Evolutionary conservation across 176 grass and related monocot species (phyloP).

Genomic region (Musa beccarii): DNA sequence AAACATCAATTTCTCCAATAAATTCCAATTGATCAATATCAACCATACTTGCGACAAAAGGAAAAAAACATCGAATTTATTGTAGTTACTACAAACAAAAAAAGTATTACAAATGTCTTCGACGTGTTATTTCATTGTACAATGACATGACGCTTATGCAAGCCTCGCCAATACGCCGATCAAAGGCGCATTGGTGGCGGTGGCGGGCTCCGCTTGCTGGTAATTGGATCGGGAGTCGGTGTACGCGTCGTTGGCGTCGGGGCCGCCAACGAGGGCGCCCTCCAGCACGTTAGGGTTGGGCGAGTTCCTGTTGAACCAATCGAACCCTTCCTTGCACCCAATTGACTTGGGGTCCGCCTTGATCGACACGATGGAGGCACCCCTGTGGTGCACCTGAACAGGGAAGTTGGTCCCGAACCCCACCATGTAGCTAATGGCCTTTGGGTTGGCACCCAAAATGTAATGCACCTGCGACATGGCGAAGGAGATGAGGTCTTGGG

Average conservation of each 20-base stretch:
- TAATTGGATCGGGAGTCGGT: slow-evolving; percentile 32
- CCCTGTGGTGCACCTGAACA: slow-evolving; percentile 53
- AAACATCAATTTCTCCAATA: no score
- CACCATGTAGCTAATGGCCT: slow-evolving; percentile 82
- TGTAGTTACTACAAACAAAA: no score
- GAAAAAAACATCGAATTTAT: no score
- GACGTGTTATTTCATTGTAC: no score
- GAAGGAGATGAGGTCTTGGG: slow-evolving; percentile 32
- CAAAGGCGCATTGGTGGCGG: slow-evolving; percentile 39
- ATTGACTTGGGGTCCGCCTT: slow-evolving; percentile 6
- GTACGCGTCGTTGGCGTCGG: slow-evolving; percentile 38
- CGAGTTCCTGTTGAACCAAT: slow-evolving; percentile 16
- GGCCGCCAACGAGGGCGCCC: slow-evolving; percentile 63
- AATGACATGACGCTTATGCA: not conserved
- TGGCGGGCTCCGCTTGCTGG: slow-evolving; percentile 42
- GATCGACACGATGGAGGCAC: slow-evolving; percentile 58
- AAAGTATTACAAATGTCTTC: no score
- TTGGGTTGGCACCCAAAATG: slow-evolving; percentile 53
- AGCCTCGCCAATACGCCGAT: slow-evolving; percentile 63
- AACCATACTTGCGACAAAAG: no score
- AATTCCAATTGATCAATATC: no score
- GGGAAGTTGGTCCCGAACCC: slow-evolving; percentile 40
- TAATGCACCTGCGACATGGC: slow-evolving; percentile 40
- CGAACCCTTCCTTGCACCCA: slow-evolving; percentile 41
- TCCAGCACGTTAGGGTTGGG: slow-evolving; percentile 54